These are phyloP conservation scores for Gracilaria gracilis DNA, from an alignment of 23 red algal genomes.

Conservation along the genomic window DNA sequence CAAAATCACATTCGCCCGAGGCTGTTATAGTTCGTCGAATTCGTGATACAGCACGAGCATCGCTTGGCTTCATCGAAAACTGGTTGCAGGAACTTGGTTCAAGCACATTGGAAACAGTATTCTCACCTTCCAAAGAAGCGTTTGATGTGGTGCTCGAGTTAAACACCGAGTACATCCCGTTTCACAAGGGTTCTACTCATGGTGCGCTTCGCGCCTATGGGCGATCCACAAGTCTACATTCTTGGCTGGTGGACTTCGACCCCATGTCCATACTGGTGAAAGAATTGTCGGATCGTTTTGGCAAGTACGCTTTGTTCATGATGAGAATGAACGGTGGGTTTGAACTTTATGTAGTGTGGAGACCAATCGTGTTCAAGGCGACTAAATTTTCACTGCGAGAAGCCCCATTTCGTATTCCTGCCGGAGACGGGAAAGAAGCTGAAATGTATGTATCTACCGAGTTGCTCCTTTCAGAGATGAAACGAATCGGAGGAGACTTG, in stretches of 20 bases:
- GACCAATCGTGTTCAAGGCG: slow-evolving; percentile 20
- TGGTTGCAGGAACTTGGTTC: slow-evolving; percentile 1
- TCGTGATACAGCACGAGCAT: slow-evolving; percentile 15
- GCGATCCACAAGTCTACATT: not conserved
- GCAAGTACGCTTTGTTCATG: slow-evolving; percentile 61
- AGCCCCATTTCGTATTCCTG: slow-evolving; percentile 50
- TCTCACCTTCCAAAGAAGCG: slow-evolving; percentile 17
- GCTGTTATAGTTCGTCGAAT: slow-evolving; percentile 14
- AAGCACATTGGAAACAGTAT: slow-evolving; percentile 28
- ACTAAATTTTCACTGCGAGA: slow-evolving; percentile 47
- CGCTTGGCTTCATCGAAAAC: slow-evolving; percentile 32
- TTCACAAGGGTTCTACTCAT: slow-evolving; percentile 2
- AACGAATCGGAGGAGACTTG: slow-evolving; percentile 4
- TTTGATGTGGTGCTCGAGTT: slow-evolving; percentile 51
- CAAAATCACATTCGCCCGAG: not conserved
- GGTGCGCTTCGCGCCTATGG: slow-evolving; percentile 19
- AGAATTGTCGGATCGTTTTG: slow-evolving; percentile 38
- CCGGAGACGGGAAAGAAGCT: not conserved
- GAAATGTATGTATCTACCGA: slow-evolving; percentile 3
- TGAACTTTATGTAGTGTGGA: slow-evolving; percentile 61
- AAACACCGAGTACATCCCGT: slow-evolving; percentile 32
- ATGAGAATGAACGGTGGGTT: slow-evolving; percentile 30
- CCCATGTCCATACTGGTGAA: slow-evolving; percentile 21
- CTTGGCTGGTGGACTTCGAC: slow-evolving; percentile 55
- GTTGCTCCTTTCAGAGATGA: slow-evolving; percentile 12